Conservation (phyloP, 345 rosid species). For the Eucalyptus curtisii region DNA sequence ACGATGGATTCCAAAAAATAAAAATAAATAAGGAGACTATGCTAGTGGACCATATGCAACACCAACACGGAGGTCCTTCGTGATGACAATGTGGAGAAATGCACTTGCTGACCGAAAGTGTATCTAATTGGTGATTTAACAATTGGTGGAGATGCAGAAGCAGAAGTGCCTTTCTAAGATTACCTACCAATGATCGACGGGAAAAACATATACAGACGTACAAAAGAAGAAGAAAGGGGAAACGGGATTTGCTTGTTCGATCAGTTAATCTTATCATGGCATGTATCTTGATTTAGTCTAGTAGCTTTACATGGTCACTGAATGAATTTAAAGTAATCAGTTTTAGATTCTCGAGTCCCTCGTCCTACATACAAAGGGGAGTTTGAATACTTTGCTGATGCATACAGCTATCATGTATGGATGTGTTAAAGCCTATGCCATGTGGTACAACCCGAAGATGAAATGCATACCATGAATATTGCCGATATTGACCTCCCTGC, state of each 20-base stretch:
- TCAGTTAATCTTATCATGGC: neutral
- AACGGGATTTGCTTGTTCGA: neutral
- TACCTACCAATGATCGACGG: neutral
- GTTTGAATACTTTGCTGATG: neutral
- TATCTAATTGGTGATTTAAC: neutral
- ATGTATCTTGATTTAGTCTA: neutral
- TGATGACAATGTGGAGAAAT: neutral
- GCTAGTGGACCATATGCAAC: neutral
- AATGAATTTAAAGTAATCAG: neutral
- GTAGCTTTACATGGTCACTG: neutral
- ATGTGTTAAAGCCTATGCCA: neutral
- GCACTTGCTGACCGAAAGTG: neutral
- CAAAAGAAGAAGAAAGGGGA: neutral
- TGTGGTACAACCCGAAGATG: too few relatives aligned
- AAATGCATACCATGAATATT: slow-evolving; percentile 46
- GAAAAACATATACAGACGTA: neutral
- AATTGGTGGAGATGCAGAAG: neutral
- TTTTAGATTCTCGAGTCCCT: neutral
- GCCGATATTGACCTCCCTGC: slow-evolving; percentile 80
- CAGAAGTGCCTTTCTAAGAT: neutral
- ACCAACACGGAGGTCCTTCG: neutral
- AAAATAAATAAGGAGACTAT: neutral
- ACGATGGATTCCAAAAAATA: neutral
- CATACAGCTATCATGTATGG: neutral
- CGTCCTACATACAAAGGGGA: neutral